Conservation (phyloP, 31 red algal species). For the Pterothamnion heteromorphum region DNA sequence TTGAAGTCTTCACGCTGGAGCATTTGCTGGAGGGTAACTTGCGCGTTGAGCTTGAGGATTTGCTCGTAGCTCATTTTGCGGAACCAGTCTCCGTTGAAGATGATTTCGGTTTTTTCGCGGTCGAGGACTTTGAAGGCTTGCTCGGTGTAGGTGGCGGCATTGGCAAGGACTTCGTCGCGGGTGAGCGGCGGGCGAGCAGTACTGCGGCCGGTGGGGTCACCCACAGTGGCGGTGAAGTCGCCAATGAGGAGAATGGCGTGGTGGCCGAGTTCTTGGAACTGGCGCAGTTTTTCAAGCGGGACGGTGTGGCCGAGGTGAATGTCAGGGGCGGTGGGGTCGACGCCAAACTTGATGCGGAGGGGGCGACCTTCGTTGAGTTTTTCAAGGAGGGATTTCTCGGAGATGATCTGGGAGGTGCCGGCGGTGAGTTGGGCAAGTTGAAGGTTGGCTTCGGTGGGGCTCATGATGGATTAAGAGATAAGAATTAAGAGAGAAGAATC, state of each 20-base stretch:
- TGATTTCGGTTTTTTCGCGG: background rate
- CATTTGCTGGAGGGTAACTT: slow-evolving; percentile 8
- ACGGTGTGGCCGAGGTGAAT: slow-evolving; percentile 31
- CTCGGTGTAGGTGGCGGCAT: background rate
- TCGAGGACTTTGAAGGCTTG: slow-evolving; percentile 10
- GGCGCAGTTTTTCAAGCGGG: background rate
- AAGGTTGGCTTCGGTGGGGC: no score
- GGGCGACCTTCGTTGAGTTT: background rate
- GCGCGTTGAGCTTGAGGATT: slow-evolving; percentile 4
- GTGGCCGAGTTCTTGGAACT: slow-evolving; percentile 7
- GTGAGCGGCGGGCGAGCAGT: background rate
- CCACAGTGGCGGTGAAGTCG: slow-evolving; percentile 21
- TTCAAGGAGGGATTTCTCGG: background rate
- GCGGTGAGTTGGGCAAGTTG: no score
- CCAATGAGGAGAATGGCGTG: background rate
- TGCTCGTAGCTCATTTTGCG: background rate
- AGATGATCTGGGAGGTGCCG: background rate
- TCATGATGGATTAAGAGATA: no score
- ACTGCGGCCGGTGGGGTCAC: background rate
- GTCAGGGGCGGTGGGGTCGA: slow-evolving; percentile 22
- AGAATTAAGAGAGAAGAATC: no score
- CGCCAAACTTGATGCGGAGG: background rate
- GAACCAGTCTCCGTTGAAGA: slow-evolving; percentile 27
- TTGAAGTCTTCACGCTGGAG: slow-evolving; percentile 29
- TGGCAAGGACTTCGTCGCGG: background rate